Conservation (phyloP, 2,329 filamentous ascomycete species). For the Fusarium neocosmosporiellum region DNA sequence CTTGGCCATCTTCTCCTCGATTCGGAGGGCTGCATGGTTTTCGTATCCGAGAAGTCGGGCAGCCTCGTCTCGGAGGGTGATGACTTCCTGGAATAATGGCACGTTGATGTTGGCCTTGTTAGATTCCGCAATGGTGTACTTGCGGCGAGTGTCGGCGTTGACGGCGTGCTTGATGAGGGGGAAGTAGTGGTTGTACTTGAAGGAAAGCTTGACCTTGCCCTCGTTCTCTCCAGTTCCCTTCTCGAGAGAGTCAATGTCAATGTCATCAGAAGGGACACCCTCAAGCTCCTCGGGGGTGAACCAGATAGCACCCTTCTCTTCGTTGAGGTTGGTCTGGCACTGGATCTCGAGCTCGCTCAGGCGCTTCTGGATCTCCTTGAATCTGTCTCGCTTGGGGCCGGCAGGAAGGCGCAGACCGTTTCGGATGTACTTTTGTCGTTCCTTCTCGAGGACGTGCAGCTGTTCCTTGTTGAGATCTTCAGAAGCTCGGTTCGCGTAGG, state of each 20-base stretch:
- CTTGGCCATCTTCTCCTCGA: constrained; percentile 91
- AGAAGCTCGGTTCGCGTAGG: constrained; percentile 64
- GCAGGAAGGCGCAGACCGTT: constrained; percentile 80
- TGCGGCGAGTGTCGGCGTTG: constrained; percentile 74
- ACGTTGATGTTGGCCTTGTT: constrained; percentile 84
- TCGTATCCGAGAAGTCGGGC: constrained; percentile 81
- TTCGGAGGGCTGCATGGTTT: constrained; percentile 79
- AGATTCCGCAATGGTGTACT: constrained; percentile 79
- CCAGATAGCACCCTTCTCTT: constrained; percentile 85
- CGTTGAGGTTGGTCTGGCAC: constrained; percentile 84
- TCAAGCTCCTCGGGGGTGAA: constrained; percentile 79
- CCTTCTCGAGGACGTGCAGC: constrained; percentile 78
- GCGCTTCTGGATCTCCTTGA: constrained; percentile 88
- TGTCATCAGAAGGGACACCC: constrained; percentile 78
- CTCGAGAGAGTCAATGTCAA: constrained; percentile 71
- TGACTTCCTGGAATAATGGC: constrained; percentile 78
- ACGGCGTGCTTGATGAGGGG: constrained; percentile 82
- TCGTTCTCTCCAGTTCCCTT: constrained; percentile 79
- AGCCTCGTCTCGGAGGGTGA: constrained; percentile 80
- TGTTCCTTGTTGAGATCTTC: constrained; percentile 74
- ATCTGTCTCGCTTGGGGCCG: constrained; percentile 77
- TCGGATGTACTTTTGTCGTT: constrained; percentile 79
- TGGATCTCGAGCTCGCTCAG: constrained; percentile 79
- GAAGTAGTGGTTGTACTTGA: constrained; percentile 87
- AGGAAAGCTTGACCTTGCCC: constrained; percentile 78